Evolutionary conservation across 371 early-diverging fungal genomes (phyloP).

Genomic region (Mortierella sp.): DNA sequence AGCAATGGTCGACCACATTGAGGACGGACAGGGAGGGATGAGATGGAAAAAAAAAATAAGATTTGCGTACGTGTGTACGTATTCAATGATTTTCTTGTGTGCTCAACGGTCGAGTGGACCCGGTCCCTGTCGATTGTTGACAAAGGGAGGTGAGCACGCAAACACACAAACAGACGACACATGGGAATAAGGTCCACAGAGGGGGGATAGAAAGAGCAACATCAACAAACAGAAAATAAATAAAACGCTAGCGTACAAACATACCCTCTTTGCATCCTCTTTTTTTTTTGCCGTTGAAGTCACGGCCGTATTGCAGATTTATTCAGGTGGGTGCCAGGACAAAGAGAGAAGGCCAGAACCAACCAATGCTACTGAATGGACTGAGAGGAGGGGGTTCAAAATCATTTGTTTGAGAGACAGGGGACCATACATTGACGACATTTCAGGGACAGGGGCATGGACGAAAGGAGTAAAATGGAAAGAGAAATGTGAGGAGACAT

Average conservation of each 20-base stretch:
- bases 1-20: background rate
- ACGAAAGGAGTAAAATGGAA: background rate
- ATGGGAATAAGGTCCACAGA: slow-evolving; percentile 9
- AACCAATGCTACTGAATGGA: background rate
- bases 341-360: background rate
- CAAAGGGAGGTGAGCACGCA: background rate
- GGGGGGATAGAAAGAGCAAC: background rate
- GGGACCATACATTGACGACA: background rate
- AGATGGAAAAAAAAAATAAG: background rate
- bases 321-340: background rate
- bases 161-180: background rate
- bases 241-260: background rate
- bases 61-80: slow-evolving; percentile 9
- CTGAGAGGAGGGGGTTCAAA: background rate
- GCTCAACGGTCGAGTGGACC: slow-evolving; percentile 4
- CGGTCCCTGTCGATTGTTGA: background rate
- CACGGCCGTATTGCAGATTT: background rate
- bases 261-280: background rate
- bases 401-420: background rate
- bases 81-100: background rate
- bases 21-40: background rate
- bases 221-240: background rate
- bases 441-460: background rate
- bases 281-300: slow-evolving; percentile 1
- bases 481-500: background rate